A percentile compares a stretch with the other conserved stretches of the same genome.
phyloP scores from a whole-genome alignment of 2,329 filamentous ascomycete genomes.

The Colletotrichum liriopes region DNA sequence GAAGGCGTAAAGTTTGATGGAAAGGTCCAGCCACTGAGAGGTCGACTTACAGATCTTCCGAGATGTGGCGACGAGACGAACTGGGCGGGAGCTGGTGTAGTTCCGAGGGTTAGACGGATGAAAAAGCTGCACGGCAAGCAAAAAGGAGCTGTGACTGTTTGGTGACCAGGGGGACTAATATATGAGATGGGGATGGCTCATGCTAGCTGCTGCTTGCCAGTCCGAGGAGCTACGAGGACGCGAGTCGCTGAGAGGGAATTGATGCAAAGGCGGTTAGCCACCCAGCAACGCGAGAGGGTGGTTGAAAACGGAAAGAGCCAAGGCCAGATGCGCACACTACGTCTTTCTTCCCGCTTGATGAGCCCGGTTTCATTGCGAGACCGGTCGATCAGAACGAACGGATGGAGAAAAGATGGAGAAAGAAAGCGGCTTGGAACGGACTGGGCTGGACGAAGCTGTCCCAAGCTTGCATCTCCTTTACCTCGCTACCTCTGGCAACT shows the following conservation, averaged over 20 bases:
- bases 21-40: conserved; percentile 4
- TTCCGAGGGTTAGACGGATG: conserved; percentile 15
- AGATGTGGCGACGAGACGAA: neutral
- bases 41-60: conserved; percentile 9
- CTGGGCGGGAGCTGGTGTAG: neutral
- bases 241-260: conserved; percentile 35
- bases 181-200: conserved; percentile 24
- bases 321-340: conserved; percentile 29
- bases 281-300: conserved; percentile 26
- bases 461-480: neutral
- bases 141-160: neutral
- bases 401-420: conserved; percentile 40
- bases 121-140: conserved; percentile 20
- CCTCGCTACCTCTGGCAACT: conserved; percentile 4
- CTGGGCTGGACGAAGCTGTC: conserved; percentile 24
- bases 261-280: conserved; percentile 31
- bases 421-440: conserved; percentile 24
- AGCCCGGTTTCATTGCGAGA: conserved; percentile 39
- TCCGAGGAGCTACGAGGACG: conserved; percentile 17
- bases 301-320: conserved; percentile 42
- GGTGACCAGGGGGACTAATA: conserved; percentile 32
- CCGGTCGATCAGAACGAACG: conserved; percentile 38
- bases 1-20: neutral
- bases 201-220: conserved; percentile 14
- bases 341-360: conserved; percentile 35